Conservation (phyloP, 192 early-diverging fungal species). For the Linnemannia schmuckeri region DNA sequence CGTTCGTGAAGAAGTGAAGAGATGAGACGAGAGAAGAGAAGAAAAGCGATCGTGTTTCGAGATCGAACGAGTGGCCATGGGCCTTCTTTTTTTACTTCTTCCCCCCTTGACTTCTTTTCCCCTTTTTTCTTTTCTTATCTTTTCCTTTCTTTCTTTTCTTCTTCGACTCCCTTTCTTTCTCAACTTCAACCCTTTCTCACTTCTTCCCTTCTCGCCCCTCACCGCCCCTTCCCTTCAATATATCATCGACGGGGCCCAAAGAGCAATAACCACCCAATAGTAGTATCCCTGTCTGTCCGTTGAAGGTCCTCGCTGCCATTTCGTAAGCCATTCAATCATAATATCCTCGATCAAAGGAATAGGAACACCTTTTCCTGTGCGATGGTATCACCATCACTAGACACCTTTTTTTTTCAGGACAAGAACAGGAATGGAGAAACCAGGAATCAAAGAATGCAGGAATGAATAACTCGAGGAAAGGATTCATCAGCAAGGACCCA, state of each 20-base stretch:
- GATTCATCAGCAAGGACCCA: not conserved
- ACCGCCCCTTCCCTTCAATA: not conserved
- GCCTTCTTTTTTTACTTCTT: not conserved
- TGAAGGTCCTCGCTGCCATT: not conserved
- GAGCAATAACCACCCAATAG: too few relatives aligned
- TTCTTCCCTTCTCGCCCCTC: not conserved
- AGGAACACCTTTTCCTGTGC: not conserved
- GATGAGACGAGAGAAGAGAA: not conserved
- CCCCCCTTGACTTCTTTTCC: not conserved
- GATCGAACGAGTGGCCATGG: too few relatives aligned
- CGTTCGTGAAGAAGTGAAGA: not conserved
- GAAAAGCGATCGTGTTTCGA: not conserved
- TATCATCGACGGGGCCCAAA: not conserved
- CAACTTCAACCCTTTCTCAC: not conserved
- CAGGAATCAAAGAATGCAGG: not conserved
- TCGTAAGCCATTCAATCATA: slow-evolving; percentile 5
- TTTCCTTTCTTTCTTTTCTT: not conserved
- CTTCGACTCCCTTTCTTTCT: slow-evolving; percentile 4
- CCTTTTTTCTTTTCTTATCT: not conserved
- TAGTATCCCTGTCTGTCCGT: not conserved
- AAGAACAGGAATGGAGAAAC: not conserved
- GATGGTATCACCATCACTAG: not conserved
- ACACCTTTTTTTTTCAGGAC: not conserved
- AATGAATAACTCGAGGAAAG: not conserved
- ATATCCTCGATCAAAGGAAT: not conserved